Percentiles rank a stretch among this genome's conserved stretches.
Conservation (phyloP, 1,284 basidiomycete species). For the Austroboletus sp. region DNA sequence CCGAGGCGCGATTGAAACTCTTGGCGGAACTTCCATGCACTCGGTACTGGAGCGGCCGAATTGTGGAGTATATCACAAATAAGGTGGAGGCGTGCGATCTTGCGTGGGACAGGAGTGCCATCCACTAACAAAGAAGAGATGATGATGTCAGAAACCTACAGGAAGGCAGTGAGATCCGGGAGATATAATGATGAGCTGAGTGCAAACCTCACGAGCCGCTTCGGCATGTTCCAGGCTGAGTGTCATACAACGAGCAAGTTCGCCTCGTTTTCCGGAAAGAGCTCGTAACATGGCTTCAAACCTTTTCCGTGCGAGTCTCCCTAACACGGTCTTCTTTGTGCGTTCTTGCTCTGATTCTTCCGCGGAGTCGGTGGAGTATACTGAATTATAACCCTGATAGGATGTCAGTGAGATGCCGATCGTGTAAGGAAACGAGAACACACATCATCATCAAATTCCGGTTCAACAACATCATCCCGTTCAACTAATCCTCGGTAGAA, state of each 20-base stretch:
- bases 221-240: slow-evolving; percentile 94
- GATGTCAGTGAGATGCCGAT: slow-evolving; percentile 3
- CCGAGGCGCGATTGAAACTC: slow-evolving; percentile 85
- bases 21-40: slow-evolving; percentile 90
- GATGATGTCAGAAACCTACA: slow-evolving; percentile 79
- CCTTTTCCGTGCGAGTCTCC: slow-evolving; percentile 68
- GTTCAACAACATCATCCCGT: slow-evolving; percentile 50
- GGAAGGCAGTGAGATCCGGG: slow-evolving; percentile 9
- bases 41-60: slow-evolving; percentile 79
- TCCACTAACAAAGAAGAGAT: slow-evolving; percentile 78
- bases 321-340: slow-evolving; percentile 65
- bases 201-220: slow-evolving; percentile 76
- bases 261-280: slow-evolving; percentile 79
- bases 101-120: slow-evolving; percentile 87
- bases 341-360: slow-evolving; percentile 88
- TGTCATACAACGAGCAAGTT: slow-evolving; percentile 90
- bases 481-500: slow-evolving; percentile 75
- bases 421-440: slow-evolving; percentile 19
- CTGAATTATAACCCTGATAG: slow-evolving; percentile 76
- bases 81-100: slow-evolving; percentile 88
- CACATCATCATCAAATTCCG: slow-evolving; percentile 83
- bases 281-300: slow-evolving; percentile 87
- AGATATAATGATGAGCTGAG: background rate
- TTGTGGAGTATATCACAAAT: slow-evolving; percentile 98
- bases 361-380: slow-evolving; percentile 91